A percentile compares a stretch with the other conserved stretches of the same genome.
These are phyloP conservation scores for Saraca asoca DNA, from an alignment of 331 rosid species.

Conservation along the genomic window DNA sequence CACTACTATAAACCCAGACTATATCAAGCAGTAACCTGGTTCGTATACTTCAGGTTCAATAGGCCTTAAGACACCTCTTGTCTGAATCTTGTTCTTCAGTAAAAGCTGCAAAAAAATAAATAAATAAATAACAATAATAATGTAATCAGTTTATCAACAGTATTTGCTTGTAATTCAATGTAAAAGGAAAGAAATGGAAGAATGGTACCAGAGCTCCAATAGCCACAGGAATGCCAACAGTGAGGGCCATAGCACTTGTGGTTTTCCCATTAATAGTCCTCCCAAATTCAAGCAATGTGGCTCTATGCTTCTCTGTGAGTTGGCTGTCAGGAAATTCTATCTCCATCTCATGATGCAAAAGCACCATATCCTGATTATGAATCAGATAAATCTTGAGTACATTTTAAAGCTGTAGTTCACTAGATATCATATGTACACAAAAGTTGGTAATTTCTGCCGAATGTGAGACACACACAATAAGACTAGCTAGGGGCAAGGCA, in stretches of 20 bases:
- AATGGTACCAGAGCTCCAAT: conserved; percentile 84
- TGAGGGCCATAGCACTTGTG: conserved; percentile 87
- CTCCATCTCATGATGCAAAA: conserved; percentile 88
- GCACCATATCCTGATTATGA: conserved; percentile 91
- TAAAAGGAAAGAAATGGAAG: conserved; percentile 12
- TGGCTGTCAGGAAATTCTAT: conserved; percentile 65
- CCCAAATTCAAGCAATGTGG: conserved; percentile 89
- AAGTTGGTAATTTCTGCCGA: conserved; percentile 4
- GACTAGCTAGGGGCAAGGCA: too few relatives aligned
- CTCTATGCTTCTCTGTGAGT: conserved; percentile 60
- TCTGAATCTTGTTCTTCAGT: conserved; percentile 74
- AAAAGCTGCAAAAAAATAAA: conserved; percentile 63
- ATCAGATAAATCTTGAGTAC: conserved; percentile 29
- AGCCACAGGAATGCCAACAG: conserved; percentile 88
- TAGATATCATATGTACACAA: conserved; percentile 3
- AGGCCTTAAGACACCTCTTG: conserved; percentile 89
- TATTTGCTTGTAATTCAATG: conserved; percentile 18
- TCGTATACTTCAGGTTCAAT: conserved; percentile 72
- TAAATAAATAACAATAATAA: not conserved
- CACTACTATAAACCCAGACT: conserved; percentile 4
- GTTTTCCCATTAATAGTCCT: conserved; percentile 54
- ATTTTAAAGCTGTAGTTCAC: not conserved
- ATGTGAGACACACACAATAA: not conserved
- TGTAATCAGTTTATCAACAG: conserved; percentile 13
- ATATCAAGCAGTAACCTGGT: conserved; percentile 61